phyloP scores from a whole-genome alignment of 768 basidiomycete genomes.

The Holtermannia corniformis region DNA sequence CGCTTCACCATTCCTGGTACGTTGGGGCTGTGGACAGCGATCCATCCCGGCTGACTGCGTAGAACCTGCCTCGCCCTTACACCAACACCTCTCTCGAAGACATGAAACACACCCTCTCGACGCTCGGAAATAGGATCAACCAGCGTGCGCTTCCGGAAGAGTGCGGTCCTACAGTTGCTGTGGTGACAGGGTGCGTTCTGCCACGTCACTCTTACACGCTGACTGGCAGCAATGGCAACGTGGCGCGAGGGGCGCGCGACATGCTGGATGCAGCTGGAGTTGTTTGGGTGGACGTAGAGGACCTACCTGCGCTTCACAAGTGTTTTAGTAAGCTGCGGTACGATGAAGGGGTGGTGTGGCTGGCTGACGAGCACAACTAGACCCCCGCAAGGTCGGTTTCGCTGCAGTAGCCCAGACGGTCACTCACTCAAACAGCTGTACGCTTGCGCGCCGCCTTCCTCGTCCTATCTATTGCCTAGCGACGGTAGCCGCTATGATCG shows the following conservation, averaged over 20 bases:
- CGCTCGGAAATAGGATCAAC: constrained; percentile 53
- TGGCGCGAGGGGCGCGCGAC: constrained; percentile 64
- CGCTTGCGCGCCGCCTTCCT: constrained; percentile 33
- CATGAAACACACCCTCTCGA: constrained; percentile 51
- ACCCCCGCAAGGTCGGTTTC: neutral
- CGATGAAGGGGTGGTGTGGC: neutral
- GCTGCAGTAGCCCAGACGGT: neutral
- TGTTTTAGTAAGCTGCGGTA: neutral
- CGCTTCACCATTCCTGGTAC: constrained; percentile 70
- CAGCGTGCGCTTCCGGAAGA: constrained; percentile 53
- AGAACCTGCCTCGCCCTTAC: constrained; percentile 75
- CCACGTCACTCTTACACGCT: too few relatives aligned
- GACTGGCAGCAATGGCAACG: constrained; percentile 60
- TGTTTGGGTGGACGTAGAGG: constrained; percentile 49
- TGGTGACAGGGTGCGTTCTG: constrained; percentile 62
- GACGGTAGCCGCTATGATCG: constrained; percentile 56
- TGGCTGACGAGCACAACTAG: neutral
- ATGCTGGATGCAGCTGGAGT: constrained; percentile 65
- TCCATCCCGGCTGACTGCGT: neutral
- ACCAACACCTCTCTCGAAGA: constrained; percentile 54
- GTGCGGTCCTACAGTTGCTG: constrained; percentile 69
- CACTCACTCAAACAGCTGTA: constrained; percentile 14
- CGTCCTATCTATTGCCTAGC: constrained; percentile 55
- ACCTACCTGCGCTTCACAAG: constrained; percentile 52
- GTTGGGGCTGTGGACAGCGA: too few relatives aligned